Conservation (phyloP, 169 alveolate species). For the Perkinsus marinus region DNA sequence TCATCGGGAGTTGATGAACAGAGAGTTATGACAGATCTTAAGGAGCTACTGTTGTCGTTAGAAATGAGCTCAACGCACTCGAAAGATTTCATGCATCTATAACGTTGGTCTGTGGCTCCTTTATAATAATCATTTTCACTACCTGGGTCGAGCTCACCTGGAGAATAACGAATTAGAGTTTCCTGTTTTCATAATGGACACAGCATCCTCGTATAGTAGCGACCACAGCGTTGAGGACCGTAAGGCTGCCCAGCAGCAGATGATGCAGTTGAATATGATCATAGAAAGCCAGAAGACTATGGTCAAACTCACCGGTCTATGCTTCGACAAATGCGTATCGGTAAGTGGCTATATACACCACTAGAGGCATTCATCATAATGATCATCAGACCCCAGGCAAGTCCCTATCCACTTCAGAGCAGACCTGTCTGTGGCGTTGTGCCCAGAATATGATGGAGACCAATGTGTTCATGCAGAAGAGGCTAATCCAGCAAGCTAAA, state of each 20-base stretch:
- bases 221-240: background rate
- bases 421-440: slow-evolving; percentile 23
- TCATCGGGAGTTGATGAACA: no score
- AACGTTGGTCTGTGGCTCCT: no score
- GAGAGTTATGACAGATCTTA: no score
- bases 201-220: background rate
- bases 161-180: background rate
- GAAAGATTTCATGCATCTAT: no score
- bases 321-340: slow-evolving; percentile 13
- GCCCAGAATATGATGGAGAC: slow-evolving; percentile 21
- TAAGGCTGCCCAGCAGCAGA: background rate
- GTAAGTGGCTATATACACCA: background rate
- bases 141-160: no score
- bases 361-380: background rate
- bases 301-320: slow-evolving; percentile 21
- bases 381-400: background rate
- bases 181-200: background rate
- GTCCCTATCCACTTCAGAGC: slow-evolving; percentile 9
- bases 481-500: background rate
- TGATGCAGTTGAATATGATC: background rate
- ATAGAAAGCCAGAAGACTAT: slow-evolving; percentile 20
- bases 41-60: no score
- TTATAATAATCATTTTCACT: no score
- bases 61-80: no score
- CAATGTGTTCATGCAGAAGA: slow-evolving; percentile 10